Conservation (phyloP, 257 asterid species). For the Orobanche coerulescens region DNA sequence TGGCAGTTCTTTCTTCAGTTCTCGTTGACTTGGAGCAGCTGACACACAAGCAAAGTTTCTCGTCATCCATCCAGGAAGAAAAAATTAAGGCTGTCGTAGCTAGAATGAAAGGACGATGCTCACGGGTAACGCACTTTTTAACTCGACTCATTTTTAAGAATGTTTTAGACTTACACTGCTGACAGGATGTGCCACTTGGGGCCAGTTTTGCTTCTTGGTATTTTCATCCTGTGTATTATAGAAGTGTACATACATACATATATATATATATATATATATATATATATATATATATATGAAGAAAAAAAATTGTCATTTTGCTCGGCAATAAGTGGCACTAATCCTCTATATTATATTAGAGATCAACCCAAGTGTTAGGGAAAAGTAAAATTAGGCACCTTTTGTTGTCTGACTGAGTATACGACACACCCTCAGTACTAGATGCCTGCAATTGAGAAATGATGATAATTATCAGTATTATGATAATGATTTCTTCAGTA, state of each 20-base stretch:
- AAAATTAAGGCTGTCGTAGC: neutral
- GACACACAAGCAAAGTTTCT: constrained; percentile 20
- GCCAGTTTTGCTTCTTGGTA: constrained; percentile 58
- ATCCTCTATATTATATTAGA: neutral
- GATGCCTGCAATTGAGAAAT: constrained; percentile 34
- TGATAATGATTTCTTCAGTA: neutral
- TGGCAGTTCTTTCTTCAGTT: constrained; percentile 83
- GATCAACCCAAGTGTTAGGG: neutral
- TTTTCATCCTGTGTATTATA: constrained; percentile 40
- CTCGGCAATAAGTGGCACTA: neutral
- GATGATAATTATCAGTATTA: neutral
- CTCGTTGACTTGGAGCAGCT: constrained; percentile 65
- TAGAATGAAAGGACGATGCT: neutral
- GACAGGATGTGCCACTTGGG: constrained; percentile 69
- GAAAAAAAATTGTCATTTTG: neutral
- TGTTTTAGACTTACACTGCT: constrained; percentile 53
- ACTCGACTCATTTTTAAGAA: neutral
- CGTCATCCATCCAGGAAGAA: neutral
- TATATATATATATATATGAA: too few species aligned
- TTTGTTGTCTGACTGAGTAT: constrained; percentile 42
- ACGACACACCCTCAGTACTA: constrained; percentile 29
- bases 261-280: too few species aligned
- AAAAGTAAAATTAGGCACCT: constrained; percentile 33
- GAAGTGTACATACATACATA: too few species aligned
- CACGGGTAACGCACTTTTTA: neutral